Conservation (phyloP, 805 yeast genomes). For the Saturnispora ahearnii region DNA sequence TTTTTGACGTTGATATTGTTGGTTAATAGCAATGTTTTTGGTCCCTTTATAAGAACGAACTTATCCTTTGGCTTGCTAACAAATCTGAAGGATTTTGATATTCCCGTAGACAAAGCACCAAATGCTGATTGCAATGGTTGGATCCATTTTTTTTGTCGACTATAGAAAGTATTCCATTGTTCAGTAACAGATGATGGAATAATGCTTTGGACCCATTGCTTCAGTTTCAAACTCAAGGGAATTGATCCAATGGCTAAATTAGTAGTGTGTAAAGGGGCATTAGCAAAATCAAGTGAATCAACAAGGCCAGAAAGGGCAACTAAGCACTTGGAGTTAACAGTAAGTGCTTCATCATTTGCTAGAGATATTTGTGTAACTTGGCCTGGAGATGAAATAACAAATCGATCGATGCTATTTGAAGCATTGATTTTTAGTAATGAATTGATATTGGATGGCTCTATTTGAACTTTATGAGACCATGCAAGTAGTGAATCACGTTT, state of each 20-base stretch:
- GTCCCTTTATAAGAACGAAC: constrained; percentile 25
- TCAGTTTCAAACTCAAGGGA: background rate
- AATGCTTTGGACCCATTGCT: background rate
- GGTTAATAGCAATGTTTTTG: constrained; percentile 24
- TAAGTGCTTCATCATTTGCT: constrained; percentile 29
- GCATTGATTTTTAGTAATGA: constrained; percentile 10
- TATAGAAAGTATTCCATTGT: background rate
- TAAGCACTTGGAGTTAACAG: constrained; percentile 32
- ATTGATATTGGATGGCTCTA: background rate
- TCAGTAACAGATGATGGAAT: background rate
- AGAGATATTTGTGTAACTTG: constrained; percentile 32
- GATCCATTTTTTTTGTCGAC: background rate
- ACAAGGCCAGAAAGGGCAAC: constrained; percentile 27
- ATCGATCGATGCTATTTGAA: constrained; percentile 30
- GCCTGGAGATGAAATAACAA: constrained; percentile 34
- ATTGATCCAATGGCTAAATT: constrained; percentile 16
- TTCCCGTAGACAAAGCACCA: background rate
- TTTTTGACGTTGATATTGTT: constrained; percentile 22
- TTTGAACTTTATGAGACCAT: constrained; percentile 29
- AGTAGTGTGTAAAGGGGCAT: background rate
- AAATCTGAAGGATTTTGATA: background rate
- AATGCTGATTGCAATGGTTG: background rate
- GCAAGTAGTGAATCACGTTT: constrained; percentile 33
- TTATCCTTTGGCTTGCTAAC: constrained; percentile 11
- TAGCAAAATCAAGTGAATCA: background rate